phyloP scores from a whole-genome alignment of 2,329 filamentous ascomycete species.

The Rhynchosporium graminicola region DNA sequence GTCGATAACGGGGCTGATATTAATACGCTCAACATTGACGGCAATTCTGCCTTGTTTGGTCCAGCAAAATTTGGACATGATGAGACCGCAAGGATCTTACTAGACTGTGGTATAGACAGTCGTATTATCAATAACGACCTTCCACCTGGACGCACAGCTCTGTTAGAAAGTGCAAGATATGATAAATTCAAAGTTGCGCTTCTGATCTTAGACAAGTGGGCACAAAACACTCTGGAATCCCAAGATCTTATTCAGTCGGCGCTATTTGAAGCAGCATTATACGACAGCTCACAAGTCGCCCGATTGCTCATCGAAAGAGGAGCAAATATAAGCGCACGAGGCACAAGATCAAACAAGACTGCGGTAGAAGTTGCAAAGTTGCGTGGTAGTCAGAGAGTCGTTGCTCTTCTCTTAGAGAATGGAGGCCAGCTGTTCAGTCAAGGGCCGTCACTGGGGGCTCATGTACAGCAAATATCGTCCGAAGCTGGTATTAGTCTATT shows the following conservation, averaged over 20 bases:
- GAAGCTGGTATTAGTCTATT: background rate
- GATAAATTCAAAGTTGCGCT: background rate
- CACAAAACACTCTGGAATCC: background rate
- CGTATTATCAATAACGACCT: background rate
- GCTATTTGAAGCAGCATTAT: slow-evolving; percentile 4
- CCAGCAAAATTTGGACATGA: slow-evolving; percentile 1
- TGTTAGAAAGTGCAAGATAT: slow-evolving; percentile 1
- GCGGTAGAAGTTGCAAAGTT: slow-evolving; percentile 1
- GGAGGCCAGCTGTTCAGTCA: slow-evolving; percentile 3
- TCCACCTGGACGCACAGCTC: background rate
- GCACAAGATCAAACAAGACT: background rate
- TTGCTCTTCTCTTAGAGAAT: slow-evolving; percentile 7
- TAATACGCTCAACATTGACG: slow-evolving; percentile 6
- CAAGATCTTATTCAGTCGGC: background rate
- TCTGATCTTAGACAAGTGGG: background rate
- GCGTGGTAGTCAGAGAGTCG: background rate
- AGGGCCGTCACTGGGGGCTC: background rate
- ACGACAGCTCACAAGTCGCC: slow-evolving; percentile 5
- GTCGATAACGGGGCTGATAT: background rate
- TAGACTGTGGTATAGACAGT: background rate
- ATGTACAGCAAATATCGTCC: background rate
- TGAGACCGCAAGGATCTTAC: background rate
- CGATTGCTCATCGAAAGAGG: background rate
- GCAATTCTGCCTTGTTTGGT: slow-evolving; percentile 1
- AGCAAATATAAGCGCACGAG: background rate